Evolutionary conservation across 2,329 filamentous ascomycete genomes (phyloP).

Genomic region (Penicillium italicum): DNA sequence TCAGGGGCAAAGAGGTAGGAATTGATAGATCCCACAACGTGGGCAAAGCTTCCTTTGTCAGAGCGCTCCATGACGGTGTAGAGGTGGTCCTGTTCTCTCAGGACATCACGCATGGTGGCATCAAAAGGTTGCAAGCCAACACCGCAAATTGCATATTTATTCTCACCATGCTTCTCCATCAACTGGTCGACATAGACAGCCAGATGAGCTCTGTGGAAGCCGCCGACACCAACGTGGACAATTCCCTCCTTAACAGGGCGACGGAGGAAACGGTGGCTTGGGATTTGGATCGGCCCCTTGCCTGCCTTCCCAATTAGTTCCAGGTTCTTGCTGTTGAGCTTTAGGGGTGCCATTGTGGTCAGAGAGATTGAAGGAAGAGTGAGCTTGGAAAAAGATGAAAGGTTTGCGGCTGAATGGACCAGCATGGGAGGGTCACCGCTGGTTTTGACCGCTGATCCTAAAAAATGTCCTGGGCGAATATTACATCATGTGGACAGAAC

Average conservation of each 20-base stretch:
- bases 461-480: constrained; percentile 5
- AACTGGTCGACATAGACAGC: constrained; percentile 52
- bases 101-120: constrained; percentile 50
- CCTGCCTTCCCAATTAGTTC: constrained; percentile 31
- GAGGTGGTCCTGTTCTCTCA: constrained; percentile 49
- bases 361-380: constrained; percentile 13
- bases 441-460: constrained; percentile 17
- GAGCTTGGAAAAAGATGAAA: background rate
- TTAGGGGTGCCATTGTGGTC: constrained; percentile 34
- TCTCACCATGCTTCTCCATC: constrained; percentile 46
- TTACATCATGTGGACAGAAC: constrained; percentile 12
- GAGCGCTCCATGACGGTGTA: constrained; percentile 57
- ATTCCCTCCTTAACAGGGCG: constrained; percentile 51
- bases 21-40: constrained; percentile 53
- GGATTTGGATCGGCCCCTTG: constrained; percentile 35
- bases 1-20: constrained; percentile 53
- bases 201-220: constrained; percentile 54
- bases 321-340: constrained; percentile 42
- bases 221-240: constrained; percentile 54
- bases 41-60: constrained; percentile 48
- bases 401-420: background rate
- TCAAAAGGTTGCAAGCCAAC: constrained; percentile 53
- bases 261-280: constrained; percentile 43
- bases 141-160: constrained; percentile 52
- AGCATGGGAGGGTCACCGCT: constrained; percentile 15